Evolutionary conservation across 768 basidiomycete species (phyloP), one percentile per base, ranked within the genome.

Genomic region (Tephrocybe rancida): DNA sequence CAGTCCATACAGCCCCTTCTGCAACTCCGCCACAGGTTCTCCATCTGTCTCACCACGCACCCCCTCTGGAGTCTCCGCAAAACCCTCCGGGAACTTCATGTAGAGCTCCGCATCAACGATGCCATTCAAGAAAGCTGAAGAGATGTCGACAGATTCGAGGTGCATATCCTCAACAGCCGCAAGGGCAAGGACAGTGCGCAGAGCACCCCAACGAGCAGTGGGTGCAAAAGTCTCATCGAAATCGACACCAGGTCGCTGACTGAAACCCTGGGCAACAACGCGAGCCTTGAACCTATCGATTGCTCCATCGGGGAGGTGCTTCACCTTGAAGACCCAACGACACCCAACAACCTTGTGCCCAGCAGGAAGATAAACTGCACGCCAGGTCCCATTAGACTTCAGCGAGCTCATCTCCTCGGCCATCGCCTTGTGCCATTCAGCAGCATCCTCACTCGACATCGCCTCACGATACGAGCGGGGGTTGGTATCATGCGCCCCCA

Each of bases 251-350:
- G 67, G 67, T 11, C 59, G 59, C 52, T 79, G 76, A 24, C 57
- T 58, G 61, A 66, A 76, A 5, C 70, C 69, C 56, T 76, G 65
- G 1, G 78, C 76, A 24, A 77, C 75, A 18, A 79, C 53, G 32
- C 74, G 47, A 19, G 68, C 73, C 58, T 79, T 77, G 63, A 70
- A 70, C 4, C 67, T 57, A 18, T 67, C 64, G 35, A 80, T 64
- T 2, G 64, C 62, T 6, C 77, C 79, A 52, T 73, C 62, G 19
- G 67, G 56, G 70, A 75, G 7, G 76, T n/a, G n/a, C n/a, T n/a
- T n/a, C n/a, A n/a, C n/a, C n/a, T n/a, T n/a, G 30, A 32, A 32
- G 7, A 32, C 73, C 75, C 76, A 77, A 50, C 57, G 46, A 21
- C 56, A 69, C 0, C 68, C 70, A 56, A 79, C 72, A 4, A 67